Evolutionary conservation across 345 rosid species (phyloP), one percentile per base, ranked within the genome.

Genomic region (Rhodamnia argentea): DNA sequence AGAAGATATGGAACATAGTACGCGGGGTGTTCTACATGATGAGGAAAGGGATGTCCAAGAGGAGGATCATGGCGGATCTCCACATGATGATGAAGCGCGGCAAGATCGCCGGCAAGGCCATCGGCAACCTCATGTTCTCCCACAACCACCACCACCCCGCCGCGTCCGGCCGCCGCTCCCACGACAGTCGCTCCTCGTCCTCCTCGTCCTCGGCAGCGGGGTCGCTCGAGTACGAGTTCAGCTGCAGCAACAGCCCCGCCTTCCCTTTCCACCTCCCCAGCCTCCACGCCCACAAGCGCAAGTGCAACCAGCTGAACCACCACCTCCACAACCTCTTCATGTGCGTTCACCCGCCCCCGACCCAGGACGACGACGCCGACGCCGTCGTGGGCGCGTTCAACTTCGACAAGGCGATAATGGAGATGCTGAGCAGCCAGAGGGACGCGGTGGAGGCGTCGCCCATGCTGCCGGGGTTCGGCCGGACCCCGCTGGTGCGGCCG

Each of bases 241-340:
- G 99, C 95, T 97, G 98, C 92, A 94, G 93, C 90, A 92, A 90
- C 93, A 97, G 96, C 83, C 99, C 99, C 27, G 83, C 92, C 40
- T 90, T 90, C 89, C 78, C 47, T 2, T 1, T 16, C 47, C 42
- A 70, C 4, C 5, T 18, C 26, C 81, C 81, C 81, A 70, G 37
- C 52, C 84, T 86, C 85, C 87, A 70, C 88, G 85, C 29, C 16
- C 16, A 70, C 32, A 58, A 76, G 60, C 84, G 84, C 90, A 91
- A 88, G 91, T 88, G 86, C 85, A 92, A 90, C 81, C 81, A 18
- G 11, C 81, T 37, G 47, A 85, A 82, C 87, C 88, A 52, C 87
- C 85, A 90, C 59, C 15, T 74, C 85, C 90, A 86, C 88, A 83
- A 87, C 86, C 89, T 95, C 92, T 93, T 94, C 86, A 86, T 86